Evolutionary conservation across 2,329 filamentous ascomycete genomes (phyloP).

Genomic region (Fusarium graminum): DNA sequence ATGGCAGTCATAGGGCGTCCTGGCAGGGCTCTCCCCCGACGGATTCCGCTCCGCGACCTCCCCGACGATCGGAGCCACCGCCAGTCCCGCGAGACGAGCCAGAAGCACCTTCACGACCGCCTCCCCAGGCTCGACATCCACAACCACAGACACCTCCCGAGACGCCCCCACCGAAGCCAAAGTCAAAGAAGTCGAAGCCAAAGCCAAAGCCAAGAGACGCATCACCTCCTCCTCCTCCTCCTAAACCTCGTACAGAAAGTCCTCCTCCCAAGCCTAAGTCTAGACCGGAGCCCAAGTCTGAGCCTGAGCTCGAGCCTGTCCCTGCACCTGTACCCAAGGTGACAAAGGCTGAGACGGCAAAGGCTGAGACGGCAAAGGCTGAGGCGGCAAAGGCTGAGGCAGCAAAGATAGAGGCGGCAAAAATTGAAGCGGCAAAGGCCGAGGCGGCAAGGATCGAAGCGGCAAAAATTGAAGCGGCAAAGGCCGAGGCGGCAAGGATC

Average conservation of each 20-base stretch:
- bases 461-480: not conserved
- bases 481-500: not conserved
- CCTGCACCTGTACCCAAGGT: not conserved
- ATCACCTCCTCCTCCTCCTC: slow-evolving; percentile 44
- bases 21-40: slow-evolving; percentile 54
- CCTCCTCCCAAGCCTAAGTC: slow-evolving; percentile 40
- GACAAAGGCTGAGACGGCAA: slow-evolving; percentile 1
- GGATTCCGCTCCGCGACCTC: slow-evolving; percentile 42
- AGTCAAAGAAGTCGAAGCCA: slow-evolving; percentile 27
- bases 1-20: slow-evolving; percentile 55
- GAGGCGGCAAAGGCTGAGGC: not conserved
- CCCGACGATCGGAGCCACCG: slow-evolving; percentile 42
- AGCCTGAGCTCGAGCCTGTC: not conserved
- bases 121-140: slow-evolving; percentile 36
- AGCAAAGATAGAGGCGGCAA: slow-evolving; percentile 2
- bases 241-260: slow-evolving; percentile 36
- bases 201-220: slow-evolving; percentile 34
- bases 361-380: not conserved
- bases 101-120: slow-evolving; percentile 44
- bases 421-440: not conserved
- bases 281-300: slow-evolving; percentile 40
- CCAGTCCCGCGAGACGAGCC: slow-evolving; percentile 32
- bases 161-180: slow-evolving; percentile 46
- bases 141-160: slow-evolving; percentile 41
- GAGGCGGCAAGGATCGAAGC: not conserved